These are phyloP conservation scores for Cryphonectria nitschkei DNA, from an alignment of 2,329 filamentous ascomycete species.

Conservation along the genomic window DNA sequence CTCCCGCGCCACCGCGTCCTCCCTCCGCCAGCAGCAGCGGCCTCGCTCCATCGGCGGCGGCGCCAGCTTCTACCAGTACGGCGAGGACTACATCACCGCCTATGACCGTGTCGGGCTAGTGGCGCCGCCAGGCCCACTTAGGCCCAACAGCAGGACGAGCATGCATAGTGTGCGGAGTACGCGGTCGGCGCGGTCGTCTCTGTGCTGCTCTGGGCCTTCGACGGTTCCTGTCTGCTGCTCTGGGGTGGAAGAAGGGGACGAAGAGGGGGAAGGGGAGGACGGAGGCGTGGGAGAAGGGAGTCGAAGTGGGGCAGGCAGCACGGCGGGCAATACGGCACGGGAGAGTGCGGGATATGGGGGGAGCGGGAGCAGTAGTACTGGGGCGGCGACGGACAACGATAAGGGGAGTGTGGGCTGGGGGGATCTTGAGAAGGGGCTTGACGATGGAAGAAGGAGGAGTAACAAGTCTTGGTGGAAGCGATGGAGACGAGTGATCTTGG, in stretches of 20 bases:
- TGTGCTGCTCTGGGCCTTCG: not conserved
- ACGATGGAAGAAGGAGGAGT: not conserved
- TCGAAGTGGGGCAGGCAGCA: not conserved
- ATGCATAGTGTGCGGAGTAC: not conserved
- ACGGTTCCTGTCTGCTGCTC: not conserved
- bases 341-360: not conserved
- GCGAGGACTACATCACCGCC: constrained; percentile 28
- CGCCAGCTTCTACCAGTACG: constrained; percentile 25
- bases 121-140: not conserved
- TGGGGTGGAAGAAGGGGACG: not conserved
- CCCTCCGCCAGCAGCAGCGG: not conserved
- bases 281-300: not conserved
- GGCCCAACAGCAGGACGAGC: constrained; percentile 13
- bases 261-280: not conserved
- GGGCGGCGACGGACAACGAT: not conserved
- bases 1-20: not conserved
- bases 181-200: not conserved
- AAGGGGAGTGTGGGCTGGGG: not conserved
- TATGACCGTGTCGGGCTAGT: constrained; percentile 19
- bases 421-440: constrained; percentile 9
- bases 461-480: constrained; percentile 7
- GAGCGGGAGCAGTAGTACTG: not conserved
- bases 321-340: not conserved
- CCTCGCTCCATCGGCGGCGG: not conserved
- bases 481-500: not conserved